phyloP scores from a whole-genome alignment of 2,329 filamentous ascomycete species.

The Sphaerulina vaccinii region DNA sequence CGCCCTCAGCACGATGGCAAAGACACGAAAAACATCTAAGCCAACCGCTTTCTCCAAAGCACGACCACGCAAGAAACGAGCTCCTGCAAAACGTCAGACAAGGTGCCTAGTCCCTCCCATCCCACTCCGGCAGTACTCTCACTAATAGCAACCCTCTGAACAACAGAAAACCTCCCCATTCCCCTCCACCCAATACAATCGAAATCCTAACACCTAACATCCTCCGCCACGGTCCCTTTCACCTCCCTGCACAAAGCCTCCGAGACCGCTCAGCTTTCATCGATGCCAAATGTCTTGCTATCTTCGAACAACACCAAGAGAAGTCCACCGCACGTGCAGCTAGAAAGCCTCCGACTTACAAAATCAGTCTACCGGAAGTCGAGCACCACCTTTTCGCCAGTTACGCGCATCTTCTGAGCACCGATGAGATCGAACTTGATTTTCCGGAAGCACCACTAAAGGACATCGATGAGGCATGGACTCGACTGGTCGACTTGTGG shows the following conservation, averaged over 20 bases:
- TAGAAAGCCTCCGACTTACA: background rate
- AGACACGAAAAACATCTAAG: no score
- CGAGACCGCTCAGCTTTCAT: background rate
- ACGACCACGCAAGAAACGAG: no score
- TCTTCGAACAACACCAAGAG: background rate
- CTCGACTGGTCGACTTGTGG: background rate
- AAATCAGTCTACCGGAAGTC: background rate
- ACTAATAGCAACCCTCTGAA: no score
- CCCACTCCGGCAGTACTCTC: no score
- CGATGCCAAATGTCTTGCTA: background rate
- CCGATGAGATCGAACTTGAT: background rate
- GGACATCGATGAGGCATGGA: slow-evolving; percentile 4
- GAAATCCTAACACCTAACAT: background rate
- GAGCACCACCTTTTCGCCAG: background rate
- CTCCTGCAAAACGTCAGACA: no score
- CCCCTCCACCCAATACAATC: no score
- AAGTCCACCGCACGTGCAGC: background rate
- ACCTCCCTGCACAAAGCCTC: background rate
- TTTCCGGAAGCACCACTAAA: background rate
- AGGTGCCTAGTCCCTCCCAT: no score
- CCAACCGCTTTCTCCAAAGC: no score
- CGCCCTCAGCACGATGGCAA: no score
- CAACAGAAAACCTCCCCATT: no score
- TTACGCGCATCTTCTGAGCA: background rate
- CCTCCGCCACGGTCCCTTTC: background rate